Evolutionary conservation across 176 grass and related monocot species (phyloP), one percentile per base, ranked within the genome.

Genomic region (Raddia guianensis): DNA sequence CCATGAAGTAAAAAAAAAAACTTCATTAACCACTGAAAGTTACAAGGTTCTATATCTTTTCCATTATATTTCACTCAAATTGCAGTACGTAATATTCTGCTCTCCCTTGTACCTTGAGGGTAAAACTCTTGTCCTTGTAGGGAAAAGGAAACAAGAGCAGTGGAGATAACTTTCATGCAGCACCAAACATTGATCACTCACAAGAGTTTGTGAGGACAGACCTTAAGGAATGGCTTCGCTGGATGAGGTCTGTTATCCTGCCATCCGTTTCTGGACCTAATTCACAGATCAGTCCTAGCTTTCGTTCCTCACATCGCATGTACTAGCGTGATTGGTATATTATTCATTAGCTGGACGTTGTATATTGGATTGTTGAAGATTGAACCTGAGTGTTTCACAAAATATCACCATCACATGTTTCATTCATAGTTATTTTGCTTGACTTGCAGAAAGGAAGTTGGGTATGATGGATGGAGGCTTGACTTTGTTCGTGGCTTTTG

Each of bases 401-500:
- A 72, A 54, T 63, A 5, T 57, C 33, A 50, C 27, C n/a, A 75
- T 40, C 37, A 47, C 47, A 68, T 84, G 27, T 73, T 81, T 75
- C 56, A 72, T 20, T 61, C 12, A 74, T 67, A 15, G 40, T 11
- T 76, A 7, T 77, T 71, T 54, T 76, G 12, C 19, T 89, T 75
- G 74, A 51, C 49, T 80, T 91, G 54, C 87, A 98, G 92, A 87
- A 86, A 89, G 43, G 96, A 98, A 82, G 68, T 98, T 20, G 96
- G 96, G 85, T 98, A 98, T 49, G 96, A 98, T 89, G 96, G 96
- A 12, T 98, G 96, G 96, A 84, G 96, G 58, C 86, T 99, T 66
- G 96, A 99, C 82, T 99, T 99, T 75, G 96, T 93, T 80, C 92
- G 96, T 82, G 96, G 96, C 42, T 99, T 98, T 84, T 99, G 96